Conservation (phyloP, 768 basidiomycete genomes). For the Paxillus ammoniavirescens region DNA sequence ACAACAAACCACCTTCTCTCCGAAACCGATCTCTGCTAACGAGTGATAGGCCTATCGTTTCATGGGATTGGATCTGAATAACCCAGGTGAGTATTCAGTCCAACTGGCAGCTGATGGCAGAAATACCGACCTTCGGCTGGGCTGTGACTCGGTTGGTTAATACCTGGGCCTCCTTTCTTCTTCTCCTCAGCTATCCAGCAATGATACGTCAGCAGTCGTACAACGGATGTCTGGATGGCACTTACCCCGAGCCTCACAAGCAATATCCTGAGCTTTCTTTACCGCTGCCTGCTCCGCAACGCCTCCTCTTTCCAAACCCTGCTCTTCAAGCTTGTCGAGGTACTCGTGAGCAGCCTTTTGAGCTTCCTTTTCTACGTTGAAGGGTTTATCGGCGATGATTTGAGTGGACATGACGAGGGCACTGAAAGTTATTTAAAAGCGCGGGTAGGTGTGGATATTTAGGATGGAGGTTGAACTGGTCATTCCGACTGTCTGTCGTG, state of each 20-base stretch:
- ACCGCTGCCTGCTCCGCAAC: neutral
- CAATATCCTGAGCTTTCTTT: neutral
- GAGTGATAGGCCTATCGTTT: too few relatives aligned
- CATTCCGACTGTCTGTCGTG: neutral
- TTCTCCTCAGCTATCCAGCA: neutral
- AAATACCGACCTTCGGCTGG: neutral
- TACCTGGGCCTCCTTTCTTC: neutral
- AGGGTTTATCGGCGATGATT: neutral
- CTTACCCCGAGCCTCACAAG: neutral
- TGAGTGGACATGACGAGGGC: neutral
- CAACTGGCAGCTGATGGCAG: too few relatives aligned
- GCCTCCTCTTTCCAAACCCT: neutral
- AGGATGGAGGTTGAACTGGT: neutral
- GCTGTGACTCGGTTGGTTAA: neutral
- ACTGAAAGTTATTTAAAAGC: neutral
- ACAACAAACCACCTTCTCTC: too few relatives aligned
- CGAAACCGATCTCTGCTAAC: too few relatives aligned
- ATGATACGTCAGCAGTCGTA: neutral
- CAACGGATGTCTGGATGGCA: neutral
- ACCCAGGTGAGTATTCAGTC: too few relatives aligned
- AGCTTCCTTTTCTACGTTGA: neutral
- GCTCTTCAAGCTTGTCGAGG: neutral
- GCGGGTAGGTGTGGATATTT: neutral
- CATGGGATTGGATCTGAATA: too few relatives aligned
- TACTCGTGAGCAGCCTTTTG: neutral